Percentiles rank a stretch among this genome's conserved stretches.
These are phyloP conservation scores for Colletotrichum trifolii DNA, from an alignment of 2,329 filamentous ascomycete species.

Conservation along the genomic window DNA sequence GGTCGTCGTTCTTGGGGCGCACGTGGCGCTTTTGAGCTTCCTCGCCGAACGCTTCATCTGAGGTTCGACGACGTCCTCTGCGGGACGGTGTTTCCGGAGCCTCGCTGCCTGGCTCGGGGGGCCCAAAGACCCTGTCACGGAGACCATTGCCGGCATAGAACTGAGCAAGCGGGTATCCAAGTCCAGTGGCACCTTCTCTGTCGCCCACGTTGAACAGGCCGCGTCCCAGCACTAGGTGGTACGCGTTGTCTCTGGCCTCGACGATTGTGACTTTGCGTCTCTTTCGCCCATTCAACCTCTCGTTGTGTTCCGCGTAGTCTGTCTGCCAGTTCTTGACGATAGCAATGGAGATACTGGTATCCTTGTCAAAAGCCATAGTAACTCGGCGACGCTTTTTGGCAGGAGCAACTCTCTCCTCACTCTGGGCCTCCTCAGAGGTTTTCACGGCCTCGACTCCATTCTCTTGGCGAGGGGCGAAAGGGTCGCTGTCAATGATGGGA, in stretches of 20 bases:
- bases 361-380: not conserved
- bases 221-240: conserved; percentile 51
- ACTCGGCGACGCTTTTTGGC: conserved; percentile 14
- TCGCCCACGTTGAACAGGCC: conserved; percentile 52
- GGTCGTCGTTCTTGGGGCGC: conserved; percentile 47
- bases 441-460: not conserved
- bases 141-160: conserved; percentile 59
- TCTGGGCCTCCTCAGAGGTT: not conserved
- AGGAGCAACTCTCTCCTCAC: not conserved
- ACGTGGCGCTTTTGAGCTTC: conserved; percentile 50
- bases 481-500: conserved; percentile 3
- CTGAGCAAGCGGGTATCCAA: conserved; percentile 56
- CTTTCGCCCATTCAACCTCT: conserved; percentile 42
- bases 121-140: conserved; percentile 49
- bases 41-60: conserved; percentile 56
- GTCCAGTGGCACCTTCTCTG: conserved; percentile 42
- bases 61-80: conserved; percentile 53
- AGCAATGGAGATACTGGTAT: conserved; percentile 4
- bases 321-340: conserved; percentile 47
- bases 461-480: not conserved
- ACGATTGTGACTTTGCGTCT: conserved; percentile 41
- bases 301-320: conserved; percentile 53
- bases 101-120: conserved; percentile 40
- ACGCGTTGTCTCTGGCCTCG: conserved; percentile 56
- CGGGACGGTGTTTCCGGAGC: conserved; percentile 26